phyloP scores from a whole-genome alignment of 1,284 basidiomycete genomes.

The Ustilago bromivora region DNA sequence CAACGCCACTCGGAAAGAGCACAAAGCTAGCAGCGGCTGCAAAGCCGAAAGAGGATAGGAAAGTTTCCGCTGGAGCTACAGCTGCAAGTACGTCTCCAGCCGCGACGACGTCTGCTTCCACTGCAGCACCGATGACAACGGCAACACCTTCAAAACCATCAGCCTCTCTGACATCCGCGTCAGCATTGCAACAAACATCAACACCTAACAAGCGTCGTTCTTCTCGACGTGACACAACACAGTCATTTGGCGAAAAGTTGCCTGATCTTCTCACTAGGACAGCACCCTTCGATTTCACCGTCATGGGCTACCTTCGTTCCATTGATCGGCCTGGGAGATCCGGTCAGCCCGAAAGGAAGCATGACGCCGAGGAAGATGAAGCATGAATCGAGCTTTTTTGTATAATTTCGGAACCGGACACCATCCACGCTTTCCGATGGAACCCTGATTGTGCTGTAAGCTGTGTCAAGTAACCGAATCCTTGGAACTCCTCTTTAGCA shows the following conservation, averaged over 20 bases:
- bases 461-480: background rate
- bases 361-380: background rate
- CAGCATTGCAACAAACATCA: background rate
- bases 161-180: background rate
- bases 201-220: conserved; percentile 32
- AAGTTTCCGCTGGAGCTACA: background rate
- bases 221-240: conserved; percentile 24
- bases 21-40: background rate
- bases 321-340: conserved; percentile 27
- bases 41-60: background rate
- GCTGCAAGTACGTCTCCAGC: background rate
- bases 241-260: conserved; percentile 46
- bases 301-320: conserved; percentile 41
- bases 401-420: background rate
- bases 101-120: background rate
- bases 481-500: conserved; percentile 6
- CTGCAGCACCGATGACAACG: background rate
- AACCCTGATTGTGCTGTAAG: background rate
- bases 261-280: conserved; percentile 32
- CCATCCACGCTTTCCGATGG: background rate
- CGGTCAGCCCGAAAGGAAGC: background rate
- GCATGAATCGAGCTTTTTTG: background rate
- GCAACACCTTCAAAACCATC: background rate
- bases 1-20: conserved; percentile 24
- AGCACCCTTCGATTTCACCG: conserved; percentile 34